Evolutionary conservation across 202 grass and related monocot species (phyloP).

Genomic region (Zoysia matrella): DNA sequence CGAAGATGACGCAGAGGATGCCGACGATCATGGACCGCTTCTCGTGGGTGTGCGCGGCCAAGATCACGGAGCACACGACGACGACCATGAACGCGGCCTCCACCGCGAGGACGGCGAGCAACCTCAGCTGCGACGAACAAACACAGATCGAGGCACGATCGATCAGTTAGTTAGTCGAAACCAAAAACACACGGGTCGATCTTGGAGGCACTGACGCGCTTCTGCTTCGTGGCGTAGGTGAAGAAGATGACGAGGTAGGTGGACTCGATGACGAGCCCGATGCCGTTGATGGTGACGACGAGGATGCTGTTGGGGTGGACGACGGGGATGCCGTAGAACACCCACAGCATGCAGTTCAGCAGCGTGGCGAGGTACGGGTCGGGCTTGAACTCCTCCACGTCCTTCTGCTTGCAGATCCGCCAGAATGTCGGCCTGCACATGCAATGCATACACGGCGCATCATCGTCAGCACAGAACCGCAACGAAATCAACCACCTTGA

Average conservation of each 20-base stretch:
- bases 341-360: constrained; percentile 64
- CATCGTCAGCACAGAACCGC: neutral
- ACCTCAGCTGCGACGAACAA: neutral
- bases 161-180: neutral
- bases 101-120: constrained; percentile 39
- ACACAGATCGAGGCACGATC: neutral
- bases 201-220: constrained; percentile 44
- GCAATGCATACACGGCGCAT: neutral
- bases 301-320: too few relatives aligned
- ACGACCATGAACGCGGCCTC: constrained; percentile 54
- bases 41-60: constrained; percentile 47
- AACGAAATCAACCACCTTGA: neutral
- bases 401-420: constrained; percentile 62
- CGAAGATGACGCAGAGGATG: too few relatives aligned
- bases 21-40: constrained; percentile 54
- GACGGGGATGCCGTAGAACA: too few relatives aligned
- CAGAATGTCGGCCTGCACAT: constrained; percentile 59
- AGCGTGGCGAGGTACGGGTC: constrained; percentile 73
- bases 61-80: constrained; percentile 51
- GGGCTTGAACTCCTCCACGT: constrained; percentile 70
- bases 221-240: too few relatives aligned
- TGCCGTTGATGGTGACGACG: too few relatives aligned
- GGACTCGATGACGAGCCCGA: too few relatives aligned
- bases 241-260: too few relatives aligned
- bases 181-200: neutral